Percentiles rank a stretch among this genome's conserved stretches.
phyloP scores from a whole-genome alignment of 805 yeast genomes.

The Hanseniaspora taiwanica region DNA sequence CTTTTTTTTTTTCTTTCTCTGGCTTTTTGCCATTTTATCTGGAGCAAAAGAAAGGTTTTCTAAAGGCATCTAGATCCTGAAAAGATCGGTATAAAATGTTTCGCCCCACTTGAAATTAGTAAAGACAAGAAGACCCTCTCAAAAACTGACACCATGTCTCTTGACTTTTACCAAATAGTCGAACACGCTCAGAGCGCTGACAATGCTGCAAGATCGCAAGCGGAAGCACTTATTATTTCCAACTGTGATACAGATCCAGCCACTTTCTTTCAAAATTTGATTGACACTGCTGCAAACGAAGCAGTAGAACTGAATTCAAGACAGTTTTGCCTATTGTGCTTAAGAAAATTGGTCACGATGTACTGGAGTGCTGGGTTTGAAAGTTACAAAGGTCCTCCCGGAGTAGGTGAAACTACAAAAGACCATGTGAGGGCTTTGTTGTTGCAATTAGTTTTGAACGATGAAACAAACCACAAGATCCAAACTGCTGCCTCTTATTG shows the following conservation, averaged over 20 bases:
- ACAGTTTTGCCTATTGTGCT: slow-evolving; percentile 53
- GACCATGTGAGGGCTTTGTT: slow-evolving; percentile 35
- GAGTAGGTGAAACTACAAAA: slow-evolving; percentile 39
- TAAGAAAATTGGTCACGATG: slow-evolving; percentile 54
- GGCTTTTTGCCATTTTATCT: too few relatives aligned
- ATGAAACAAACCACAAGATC: slow-evolving; percentile 41
- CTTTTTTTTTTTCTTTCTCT: too few relatives aligned
- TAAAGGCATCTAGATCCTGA: too few relatives aligned
- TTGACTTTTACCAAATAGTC: slow-evolving; percentile 9
- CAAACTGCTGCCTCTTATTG: slow-evolving; percentile 58
- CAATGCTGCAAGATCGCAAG: slow-evolving; percentile 33
- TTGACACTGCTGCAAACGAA: slow-evolving; percentile 19
- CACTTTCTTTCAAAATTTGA: neutral
- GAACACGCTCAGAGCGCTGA: slow-evolving; percentile 30
- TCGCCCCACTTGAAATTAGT: too few relatives aligned
- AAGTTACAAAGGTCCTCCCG: slow-evolving; percentile 55
- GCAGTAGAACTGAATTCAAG: slow-evolving; percentile 26
- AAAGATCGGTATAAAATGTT: too few relatives aligned
- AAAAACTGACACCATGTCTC: too few relatives aligned
- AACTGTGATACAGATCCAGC: neutral
- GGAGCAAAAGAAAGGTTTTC: too few relatives aligned
- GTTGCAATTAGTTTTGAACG: slow-evolving; percentile 31
- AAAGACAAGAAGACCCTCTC: too few relatives aligned
- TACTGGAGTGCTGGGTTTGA: slow-evolving; percentile 80
- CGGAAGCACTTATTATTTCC: slow-evolving; percentile 37